Conservation (phyloP, 2,329 filamentous ascomycete genomes). For the Sporothrix pseudoabietina region DNA sequence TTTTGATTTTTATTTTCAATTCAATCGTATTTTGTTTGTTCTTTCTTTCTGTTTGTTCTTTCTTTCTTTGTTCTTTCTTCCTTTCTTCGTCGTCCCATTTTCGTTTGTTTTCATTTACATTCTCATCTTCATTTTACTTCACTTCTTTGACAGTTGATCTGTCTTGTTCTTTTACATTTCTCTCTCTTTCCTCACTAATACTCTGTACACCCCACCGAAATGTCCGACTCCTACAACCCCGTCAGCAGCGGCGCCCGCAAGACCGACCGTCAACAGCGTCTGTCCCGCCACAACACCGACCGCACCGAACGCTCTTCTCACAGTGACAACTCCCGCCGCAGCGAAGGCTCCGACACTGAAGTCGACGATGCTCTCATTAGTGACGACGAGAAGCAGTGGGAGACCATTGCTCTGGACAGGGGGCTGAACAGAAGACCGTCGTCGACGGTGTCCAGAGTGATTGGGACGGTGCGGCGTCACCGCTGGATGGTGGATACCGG, state of each 20-base stretch:
- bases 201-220: neutral
- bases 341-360: constrained; percentile 39
- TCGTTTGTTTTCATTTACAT: neutral
- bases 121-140: neutral
- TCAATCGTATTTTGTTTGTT: neutral
- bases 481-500: constrained; percentile 42
- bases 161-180: neutral
- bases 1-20: neutral
- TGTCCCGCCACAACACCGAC: neutral
- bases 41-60: neutral
- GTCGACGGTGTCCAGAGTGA: neutral
- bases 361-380: constrained; percentile 43
- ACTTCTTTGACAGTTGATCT: constrained; percentile 15
- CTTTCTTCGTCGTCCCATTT: neutral
- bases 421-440: constrained; percentile 19
- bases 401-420: constrained; percentile 29
- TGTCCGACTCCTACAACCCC: constrained; percentile 25
- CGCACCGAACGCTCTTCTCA: neutral
- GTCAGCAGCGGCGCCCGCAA: constrained; percentile 18
- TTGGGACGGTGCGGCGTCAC: constrained; percentile 34
- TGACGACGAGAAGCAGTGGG: constrained; percentile 41
- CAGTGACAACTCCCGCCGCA: constrained; percentile 6
- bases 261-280: neutral
- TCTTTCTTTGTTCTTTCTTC: neutral
- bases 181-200: neutral